Percentiles rank a stretch among this genome's conserved stretches.
phyloP scores from a whole-genome alignment of 257 asterid genomes.

The Solanum habrochaites region DNA sequence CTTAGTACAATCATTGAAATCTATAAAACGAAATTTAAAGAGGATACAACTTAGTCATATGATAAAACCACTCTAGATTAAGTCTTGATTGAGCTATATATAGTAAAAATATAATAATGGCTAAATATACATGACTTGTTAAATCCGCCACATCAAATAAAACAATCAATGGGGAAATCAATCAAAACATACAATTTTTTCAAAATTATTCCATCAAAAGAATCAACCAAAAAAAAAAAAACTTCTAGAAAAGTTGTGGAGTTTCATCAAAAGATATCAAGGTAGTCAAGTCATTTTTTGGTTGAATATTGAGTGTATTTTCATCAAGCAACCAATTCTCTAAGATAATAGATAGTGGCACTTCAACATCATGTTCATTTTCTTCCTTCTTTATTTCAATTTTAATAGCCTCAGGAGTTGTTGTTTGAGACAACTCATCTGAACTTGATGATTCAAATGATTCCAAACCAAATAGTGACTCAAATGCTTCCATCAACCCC shows the following conservation, averaged over 20 bases:
- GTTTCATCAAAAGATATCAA: conserved; percentile 8
- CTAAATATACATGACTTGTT: neutral
- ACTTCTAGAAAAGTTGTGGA: conserved; percentile 27
- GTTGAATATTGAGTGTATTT: neutral
- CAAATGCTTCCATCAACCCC: conserved; percentile 16
- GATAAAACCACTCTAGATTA: neutral
- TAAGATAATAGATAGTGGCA: conserved; percentile 28
- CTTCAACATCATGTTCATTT: conserved; percentile 1
- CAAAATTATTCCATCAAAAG: neutral
- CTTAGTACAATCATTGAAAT: neutral
- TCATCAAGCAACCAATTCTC: conserved; percentile 64
- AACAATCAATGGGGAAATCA: neutral
- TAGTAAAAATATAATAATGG: neutral
- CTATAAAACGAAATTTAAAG: neutral
- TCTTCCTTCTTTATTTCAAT: conserved; percentile 27
- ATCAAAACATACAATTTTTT: neutral
- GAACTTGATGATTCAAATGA: conserved; percentile 27
- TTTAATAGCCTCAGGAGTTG: conserved; percentile 15
- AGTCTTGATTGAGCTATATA: neutral
- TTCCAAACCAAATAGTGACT: conserved; percentile 50
- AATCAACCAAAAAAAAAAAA: neutral
- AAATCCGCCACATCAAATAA: neutral
- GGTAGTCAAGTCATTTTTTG: neutral
- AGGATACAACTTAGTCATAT: neutral
- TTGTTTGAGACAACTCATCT: conserved; percentile 33